Evolutionary conservation across 169 alveolate species (phyloP).

Genomic region (Eimeria acervulina): DNA sequence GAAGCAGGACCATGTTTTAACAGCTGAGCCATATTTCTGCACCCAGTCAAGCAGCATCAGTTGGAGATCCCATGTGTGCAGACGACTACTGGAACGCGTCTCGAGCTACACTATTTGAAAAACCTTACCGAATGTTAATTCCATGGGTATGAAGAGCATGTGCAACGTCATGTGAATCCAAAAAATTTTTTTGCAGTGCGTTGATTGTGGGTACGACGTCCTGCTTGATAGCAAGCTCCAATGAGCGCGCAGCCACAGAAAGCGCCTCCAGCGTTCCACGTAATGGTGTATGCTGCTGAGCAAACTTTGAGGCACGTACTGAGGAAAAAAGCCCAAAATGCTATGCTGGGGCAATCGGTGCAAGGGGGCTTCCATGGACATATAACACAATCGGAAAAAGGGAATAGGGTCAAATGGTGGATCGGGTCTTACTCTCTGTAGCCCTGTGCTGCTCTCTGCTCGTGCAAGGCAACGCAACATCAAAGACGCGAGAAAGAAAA

Average conservation of each 20-base stretch:
- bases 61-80: not conserved
- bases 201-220: conserved; percentile 75
- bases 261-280: conserved; percentile 73
- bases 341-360: not conserved
- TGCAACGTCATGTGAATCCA: conserved; percentile 73
- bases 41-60: not conserved
- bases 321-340: not conserved
- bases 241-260: conserved; percentile 65
- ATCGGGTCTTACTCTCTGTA: conserved; percentile 15
- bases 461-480: conserved; percentile 77
- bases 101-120: not conserved
- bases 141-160: conserved; percentile 81
- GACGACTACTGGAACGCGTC: not conserved
- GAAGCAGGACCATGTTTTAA: conserved; percentile 43
- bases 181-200: conserved; percentile 68
- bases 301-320: conserved; percentile 55
- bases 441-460: conserved; percentile 74
- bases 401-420: not conserved
- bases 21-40: conserved; percentile 73
- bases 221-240: conserved; percentile 61
- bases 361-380: not conserved
- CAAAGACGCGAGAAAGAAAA: conserved; percentile 73
- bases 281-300: conserved; percentile 39
- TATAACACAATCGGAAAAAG: not conserved
- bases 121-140: conserved; percentile 71